Percentiles rank a stretch among this genome's conserved stretches.
These are phyloP conservation scores for Sporothrix brunneoviolacea DNA, from an alignment of 2,329 filamentous ascomycete genomes.

Conservation along the genomic window DNA sequence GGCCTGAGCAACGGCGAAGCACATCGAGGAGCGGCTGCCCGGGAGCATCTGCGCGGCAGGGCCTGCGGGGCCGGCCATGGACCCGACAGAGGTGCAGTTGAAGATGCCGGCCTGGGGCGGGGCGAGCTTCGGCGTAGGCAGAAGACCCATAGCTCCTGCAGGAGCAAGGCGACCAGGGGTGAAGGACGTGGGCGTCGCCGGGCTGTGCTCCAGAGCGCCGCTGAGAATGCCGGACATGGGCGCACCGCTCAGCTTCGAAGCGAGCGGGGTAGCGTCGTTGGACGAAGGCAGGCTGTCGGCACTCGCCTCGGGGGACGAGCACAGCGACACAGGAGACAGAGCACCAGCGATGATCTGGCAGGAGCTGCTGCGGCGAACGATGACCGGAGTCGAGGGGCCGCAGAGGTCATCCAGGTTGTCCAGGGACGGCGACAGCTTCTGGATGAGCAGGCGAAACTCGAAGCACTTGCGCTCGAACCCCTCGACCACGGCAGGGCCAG, in stretches of 20 bases:
- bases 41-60: constrained; percentile 38
- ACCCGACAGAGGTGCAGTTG: constrained; percentile 47
- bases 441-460: constrained; percentile 54
- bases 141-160: constrained; percentile 45
- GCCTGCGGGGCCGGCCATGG: constrained; percentile 49
- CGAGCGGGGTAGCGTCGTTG: constrained; percentile 28
- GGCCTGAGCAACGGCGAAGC: constrained; percentile 52
- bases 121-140: constrained; percentile 54
- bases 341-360: constrained; percentile 10
- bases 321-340: constrained; percentile 16
- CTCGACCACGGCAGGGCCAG: constrained; percentile 21
- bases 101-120: constrained; percentile 47
- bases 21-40: constrained; percentile 49
- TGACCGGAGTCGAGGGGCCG: constrained; percentile 25
- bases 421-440: constrained; percentile 49
- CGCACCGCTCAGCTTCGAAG: constrained; percentile 19
- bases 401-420: constrained; percentile 52
- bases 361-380: constrained; percentile 14
- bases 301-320: constrained; percentile 14
- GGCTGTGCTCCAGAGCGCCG: constrained; percentile 43
- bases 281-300: constrained; percentile 2
- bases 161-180: constrained; percentile 43
- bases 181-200: constrained; percentile 31
- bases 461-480: constrained; percentile 41
- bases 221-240: constrained; percentile 35